Conservation (phyloP, 1,139 yeast genomes). For the Hanseniaspora sp. region DNA sequence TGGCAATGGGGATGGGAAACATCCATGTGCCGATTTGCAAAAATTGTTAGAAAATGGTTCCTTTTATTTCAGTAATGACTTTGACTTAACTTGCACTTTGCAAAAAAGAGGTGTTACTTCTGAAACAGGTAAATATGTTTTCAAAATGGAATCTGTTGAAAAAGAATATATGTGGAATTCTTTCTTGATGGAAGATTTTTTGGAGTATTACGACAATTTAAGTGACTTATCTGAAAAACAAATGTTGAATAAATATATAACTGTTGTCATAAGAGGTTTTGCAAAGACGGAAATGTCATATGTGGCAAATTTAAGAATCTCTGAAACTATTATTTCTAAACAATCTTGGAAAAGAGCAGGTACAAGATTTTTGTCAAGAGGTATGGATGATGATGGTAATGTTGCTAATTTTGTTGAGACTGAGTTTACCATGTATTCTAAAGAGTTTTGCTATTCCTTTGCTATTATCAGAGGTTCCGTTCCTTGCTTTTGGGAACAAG, state of each 20-base stretch:
- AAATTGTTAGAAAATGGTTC: conserved; percentile 78
- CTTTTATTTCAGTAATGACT: conserved; percentile 83
- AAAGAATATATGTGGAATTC: conserved; percentile 95
- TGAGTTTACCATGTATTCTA: conserved; percentile 59
- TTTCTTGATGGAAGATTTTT: conserved; percentile 75
- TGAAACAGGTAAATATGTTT: conserved; percentile 32
- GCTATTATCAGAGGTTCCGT: conserved; percentile 88
- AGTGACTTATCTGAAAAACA: conserved; percentile 44
- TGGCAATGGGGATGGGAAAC: conserved; percentile 34
- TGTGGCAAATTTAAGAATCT: conserved; percentile 43
- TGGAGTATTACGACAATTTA: conserved; percentile 60
- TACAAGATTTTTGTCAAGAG: conserved; percentile 84
- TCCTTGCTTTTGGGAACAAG: conserved; percentile 98
- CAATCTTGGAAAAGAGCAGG: conserved; percentile 97
- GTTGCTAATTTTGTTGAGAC: conserved; percentile 97
- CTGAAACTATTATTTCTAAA: conserved; percentile 71
- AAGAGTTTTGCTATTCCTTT: conserved; percentile 56
- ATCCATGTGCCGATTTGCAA: conserved; percentile 73
- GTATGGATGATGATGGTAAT: conserved; percentile 88
- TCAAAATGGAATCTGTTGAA: conserved; percentile 50
- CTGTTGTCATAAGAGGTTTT: conserved; percentile 89
- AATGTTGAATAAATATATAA: conserved; percentile 62
- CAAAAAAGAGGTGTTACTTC: conserved; percentile 49
- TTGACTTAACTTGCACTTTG: conserved; percentile 73
- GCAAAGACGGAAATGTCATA: conserved; percentile 60